Evolutionary conservation across 495 filamentous ascomycete species (phyloP).

Genomic region (Penicillium longicatenatum): DNA sequence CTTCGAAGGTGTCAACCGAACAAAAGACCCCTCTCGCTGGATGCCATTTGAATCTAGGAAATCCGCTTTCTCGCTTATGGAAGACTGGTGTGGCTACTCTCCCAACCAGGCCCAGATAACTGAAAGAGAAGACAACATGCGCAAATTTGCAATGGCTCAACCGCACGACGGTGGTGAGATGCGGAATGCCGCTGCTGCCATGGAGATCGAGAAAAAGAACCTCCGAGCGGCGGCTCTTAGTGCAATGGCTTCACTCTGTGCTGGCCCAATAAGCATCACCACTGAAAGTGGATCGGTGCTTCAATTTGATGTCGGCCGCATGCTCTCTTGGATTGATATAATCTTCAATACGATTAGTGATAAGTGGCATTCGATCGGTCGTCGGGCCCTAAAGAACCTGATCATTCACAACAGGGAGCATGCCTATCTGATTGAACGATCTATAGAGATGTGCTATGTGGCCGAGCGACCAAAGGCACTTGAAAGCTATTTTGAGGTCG

Average conservation of each 20-base stretch:
- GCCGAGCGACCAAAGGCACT: slow-evolving; percentile 70
- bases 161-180: slow-evolving; percentile 67
- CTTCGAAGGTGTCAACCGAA: slow-evolving; percentile 87
- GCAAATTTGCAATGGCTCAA: slow-evolving; percentile 72
- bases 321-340: slow-evolving; percentile 91
- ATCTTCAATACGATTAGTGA: slow-evolving; percentile 91
- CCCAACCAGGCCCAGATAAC: slow-evolving; percentile 84
- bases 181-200: slow-evolving; percentile 76
- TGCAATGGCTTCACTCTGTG: slow-evolving; percentile 93
- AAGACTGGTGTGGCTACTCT: slow-evolving; percentile 98
- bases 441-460: slow-evolving; percentile 85
- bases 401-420: slow-evolving; percentile 88
- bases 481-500: slow-evolving; percentile 94
- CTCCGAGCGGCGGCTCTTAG: slow-evolving; percentile 87
- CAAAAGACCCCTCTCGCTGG: slow-evolving; percentile 83
- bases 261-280: slow-evolving; percentile 83
- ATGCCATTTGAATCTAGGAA: slow-evolving; percentile 95
- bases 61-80: slow-evolving; percentile 93
- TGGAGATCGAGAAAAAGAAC: slow-evolving; percentile 95
- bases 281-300: slow-evolving; percentile 81
- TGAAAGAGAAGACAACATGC: slow-evolving; percentile 84
- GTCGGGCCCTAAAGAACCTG: slow-evolving; percentile 85
- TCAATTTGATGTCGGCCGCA: slow-evolving; percentile 87
- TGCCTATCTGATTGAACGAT: slow-evolving; percentile 78
- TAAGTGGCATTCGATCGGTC: slow-evolving; percentile 87